Evolutionary conservation across 2,329 filamentous ascomycete species (phyloP).

Genomic region (Phialocephala sp.): DNA sequence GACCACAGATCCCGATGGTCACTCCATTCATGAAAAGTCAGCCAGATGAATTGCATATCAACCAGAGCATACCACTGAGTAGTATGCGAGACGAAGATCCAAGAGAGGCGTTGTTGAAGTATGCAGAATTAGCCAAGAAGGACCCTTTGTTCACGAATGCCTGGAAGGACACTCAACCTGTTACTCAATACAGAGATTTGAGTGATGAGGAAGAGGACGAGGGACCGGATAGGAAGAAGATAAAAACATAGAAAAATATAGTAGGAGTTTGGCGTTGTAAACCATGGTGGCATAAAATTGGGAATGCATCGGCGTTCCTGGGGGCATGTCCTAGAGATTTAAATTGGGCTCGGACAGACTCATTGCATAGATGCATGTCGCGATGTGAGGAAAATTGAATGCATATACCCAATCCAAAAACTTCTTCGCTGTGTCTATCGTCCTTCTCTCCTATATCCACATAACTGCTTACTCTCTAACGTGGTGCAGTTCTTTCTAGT

Average conservation of each 20-base stretch:
- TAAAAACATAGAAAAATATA: conserved; percentile 46
- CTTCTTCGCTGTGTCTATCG: too few species aligned
- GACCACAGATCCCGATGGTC: conserved; percentile 82
- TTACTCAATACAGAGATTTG: conserved; percentile 86
- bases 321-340: neutral
- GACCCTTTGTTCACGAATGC: conserved; percentile 95
- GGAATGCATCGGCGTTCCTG: neutral
- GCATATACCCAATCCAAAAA: too few species aligned
- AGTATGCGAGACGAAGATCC: conserved; percentile 97
- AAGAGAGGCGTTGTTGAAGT: conserved; percentile 89
- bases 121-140: conserved; percentile 89
- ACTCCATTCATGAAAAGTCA: conserved; percentile 92
- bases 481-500: too few species aligned
- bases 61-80: conserved; percentile 85
- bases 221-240: conserved; percentile 69
- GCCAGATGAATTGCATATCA: conserved; percentile 88
- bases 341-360: neutral
- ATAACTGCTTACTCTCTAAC: too few species aligned
- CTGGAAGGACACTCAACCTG: conserved; percentile 90
- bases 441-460: too few species aligned
- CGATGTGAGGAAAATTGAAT: neutral
- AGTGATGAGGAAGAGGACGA: conserved; percentile 81
- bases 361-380: neutral
- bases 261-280: neutral
- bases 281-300: conserved; percentile 1